These are phyloP conservation scores for Lentinula raphanica DNA, from an alignment of 768 basidiomycete genomes.

Conservation along the genomic window DNA sequence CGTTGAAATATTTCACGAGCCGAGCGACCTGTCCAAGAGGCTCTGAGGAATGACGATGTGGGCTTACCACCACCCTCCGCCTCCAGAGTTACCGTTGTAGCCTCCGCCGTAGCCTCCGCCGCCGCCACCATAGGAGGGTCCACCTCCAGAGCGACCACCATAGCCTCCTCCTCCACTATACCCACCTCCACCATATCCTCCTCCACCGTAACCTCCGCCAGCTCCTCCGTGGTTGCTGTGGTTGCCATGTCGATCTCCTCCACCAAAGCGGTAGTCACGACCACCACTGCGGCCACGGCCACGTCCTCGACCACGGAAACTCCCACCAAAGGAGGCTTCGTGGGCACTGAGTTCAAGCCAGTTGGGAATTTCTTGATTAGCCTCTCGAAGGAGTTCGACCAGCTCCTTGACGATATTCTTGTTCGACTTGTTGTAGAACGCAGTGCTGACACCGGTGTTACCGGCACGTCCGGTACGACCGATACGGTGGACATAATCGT, in stretches of 20 bases:
- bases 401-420: conserved; percentile 89
- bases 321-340: conserved; percentile 68
- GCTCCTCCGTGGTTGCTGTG: conserved; percentile 41
- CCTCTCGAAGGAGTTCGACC: conserved; percentile 89
- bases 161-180: neutral
- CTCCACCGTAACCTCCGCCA: conserved; percentile 23
- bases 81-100: conserved; percentile 19
- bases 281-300: conserved; percentile 57
- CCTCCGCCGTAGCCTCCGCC: conserved; percentile 24
- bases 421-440: conserved; percentile 94
- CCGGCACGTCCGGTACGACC: conserved; percentile 98
- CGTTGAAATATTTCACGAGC: conserved; percentile 8
- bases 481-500: conserved; percentile 98
- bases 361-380: conserved; percentile 88
- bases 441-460: conserved; percentile 92
- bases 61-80: conserved; percentile 17
- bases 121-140: conserved; percentile 20
- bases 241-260: conserved; percentile 26
- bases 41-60: neutral
- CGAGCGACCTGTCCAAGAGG: conserved; percentile 13
- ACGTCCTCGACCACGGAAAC: conserved; percentile 40
- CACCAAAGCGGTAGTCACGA: conserved; percentile 33
- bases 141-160: conserved; percentile 23
- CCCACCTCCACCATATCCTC: too few relatives aligned
- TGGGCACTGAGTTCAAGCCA: conserved; percentile 88